Conservation (phyloP, 1,284 basidiomycete species). For the Pseudozyma hubeiensis region DNA sequence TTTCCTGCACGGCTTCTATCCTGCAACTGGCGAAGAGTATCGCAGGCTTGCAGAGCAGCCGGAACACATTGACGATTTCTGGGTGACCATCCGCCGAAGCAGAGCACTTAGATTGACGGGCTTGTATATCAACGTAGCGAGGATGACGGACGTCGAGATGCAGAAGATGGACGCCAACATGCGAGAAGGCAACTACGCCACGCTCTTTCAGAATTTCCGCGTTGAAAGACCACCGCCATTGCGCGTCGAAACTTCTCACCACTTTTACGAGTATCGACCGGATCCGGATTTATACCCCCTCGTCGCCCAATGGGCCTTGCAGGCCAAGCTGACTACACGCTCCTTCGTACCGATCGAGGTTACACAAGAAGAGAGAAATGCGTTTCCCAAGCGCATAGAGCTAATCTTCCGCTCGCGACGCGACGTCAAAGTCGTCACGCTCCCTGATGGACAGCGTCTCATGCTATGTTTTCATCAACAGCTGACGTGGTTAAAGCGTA, state of each 20-base stretch:
- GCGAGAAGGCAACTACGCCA: neutral
- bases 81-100: neutral
- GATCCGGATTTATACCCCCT: neutral
- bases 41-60: neutral
- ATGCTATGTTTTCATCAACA: conserved; percentile 9
- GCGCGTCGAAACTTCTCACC: neutral
- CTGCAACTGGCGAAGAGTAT: neutral
- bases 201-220: too few relatives aligned
- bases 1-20: conserved; percentile 10
- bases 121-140: neutral
- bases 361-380: neutral
- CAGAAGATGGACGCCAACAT: neutral
- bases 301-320: neutral
- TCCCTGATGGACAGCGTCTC: neutral
- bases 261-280: neutral
- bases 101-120: too few relatives aligned
- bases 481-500: neutral
- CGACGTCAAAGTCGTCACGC: conserved; percentile 3
- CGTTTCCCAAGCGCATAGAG: neutral
- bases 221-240: too few relatives aligned
- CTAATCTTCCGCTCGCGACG: neutral
- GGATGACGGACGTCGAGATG: neutral
- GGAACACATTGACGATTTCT: neutral
- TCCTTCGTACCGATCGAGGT: conserved; percentile 1
- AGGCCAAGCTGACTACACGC: neutral